These are phyloP conservation scores for Geotrichum fermentans DNA, from an alignment of 1,139 yeast species.

Conservation along the genomic window DNA sequence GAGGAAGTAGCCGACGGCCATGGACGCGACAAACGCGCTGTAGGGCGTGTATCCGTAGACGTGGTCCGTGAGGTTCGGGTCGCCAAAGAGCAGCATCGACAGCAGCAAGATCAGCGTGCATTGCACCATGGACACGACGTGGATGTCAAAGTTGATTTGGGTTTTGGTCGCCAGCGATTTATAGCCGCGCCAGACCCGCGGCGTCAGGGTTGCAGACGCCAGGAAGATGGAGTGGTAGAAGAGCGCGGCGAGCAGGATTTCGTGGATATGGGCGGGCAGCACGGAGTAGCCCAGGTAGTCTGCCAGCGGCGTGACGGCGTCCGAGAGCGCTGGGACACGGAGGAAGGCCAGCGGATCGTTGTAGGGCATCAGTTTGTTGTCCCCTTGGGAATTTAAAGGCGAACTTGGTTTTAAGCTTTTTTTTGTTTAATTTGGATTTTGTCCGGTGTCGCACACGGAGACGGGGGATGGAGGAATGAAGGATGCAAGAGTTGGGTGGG, in stretches of 20 bases:
- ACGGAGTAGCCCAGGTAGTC: slow-evolving; percentile 26
- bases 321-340: slow-evolving; percentile 16
- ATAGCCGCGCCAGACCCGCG: slow-evolving; percentile 40
- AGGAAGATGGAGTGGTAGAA: slow-evolving; percentile 46
- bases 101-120: slow-evolving; percentile 53
- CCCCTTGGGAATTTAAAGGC: no score
- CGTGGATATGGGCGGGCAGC: slow-evolving; percentile 48
- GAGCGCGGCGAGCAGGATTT: slow-evolving; percentile 44
- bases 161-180: slow-evolving; percentile 44
- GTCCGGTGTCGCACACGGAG: no score
- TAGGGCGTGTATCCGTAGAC: slow-evolving; percentile 67
- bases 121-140: slow-evolving; percentile 83
- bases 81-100: slow-evolving; percentile 57
- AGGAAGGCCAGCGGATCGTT: slow-evolving; percentile 18
- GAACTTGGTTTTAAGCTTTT: no score
- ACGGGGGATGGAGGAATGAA: not conserved
- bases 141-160: slow-evolving; percentile 74
- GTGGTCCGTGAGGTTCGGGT: slow-evolving; percentile 46
- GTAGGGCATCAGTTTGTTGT: slow-evolving; percentile 10
- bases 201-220: slow-evolving; percentile 45
- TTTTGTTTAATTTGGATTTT: no score
- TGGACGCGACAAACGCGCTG: slow-evolving; percentile 61
- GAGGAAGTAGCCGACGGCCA: slow-evolving; percentile 78
- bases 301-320: slow-evolving; percentile 15
- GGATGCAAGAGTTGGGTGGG: not conserved